A percentile compares a stretch with the other conserved stretches of the same genome.
Conservation (phyloP, 129 eudicot species). For the carrot (Daucus carota) region DNA sequence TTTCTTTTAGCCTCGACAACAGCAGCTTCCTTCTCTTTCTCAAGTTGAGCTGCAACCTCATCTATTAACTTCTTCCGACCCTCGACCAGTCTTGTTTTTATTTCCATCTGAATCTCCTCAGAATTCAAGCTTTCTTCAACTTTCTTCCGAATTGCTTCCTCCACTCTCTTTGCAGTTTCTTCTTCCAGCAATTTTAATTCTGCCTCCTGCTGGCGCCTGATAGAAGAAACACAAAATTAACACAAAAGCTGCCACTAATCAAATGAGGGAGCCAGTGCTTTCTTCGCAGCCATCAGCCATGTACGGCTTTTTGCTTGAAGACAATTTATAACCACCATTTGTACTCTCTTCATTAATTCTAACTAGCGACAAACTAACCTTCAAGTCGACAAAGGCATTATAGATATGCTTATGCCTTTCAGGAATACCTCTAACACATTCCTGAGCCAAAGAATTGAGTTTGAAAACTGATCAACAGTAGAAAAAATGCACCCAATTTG, state of each 20-base stretch:
- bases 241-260: conserved; percentile 9
- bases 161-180: conserved; percentile 93
- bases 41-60: conserved; percentile 87
- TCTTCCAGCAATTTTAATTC: conserved; percentile 77
- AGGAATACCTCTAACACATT: conserved; percentile 85
- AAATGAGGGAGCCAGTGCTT: conserved; percentile 12
- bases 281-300: conserved; percentile 7
- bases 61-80: conserved; percentile 65
- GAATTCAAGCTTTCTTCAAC: conserved; percentile 70
- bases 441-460: conserved; percentile 80
- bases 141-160: conserved; percentile 59
- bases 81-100: conserved; percentile 56
- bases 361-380: conserved; percentile 67
- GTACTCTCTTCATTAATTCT: conserved; percentile 15
- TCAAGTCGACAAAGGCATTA: conserved; percentile 54
- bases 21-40: conserved; percentile 91
- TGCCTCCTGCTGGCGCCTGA: conserved; percentile 85
- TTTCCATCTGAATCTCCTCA: conserved; percentile 65
- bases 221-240: conserved; percentile 19
- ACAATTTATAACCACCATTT: conserved; percentile 13
- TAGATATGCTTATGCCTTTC: conserved; percentile 60
- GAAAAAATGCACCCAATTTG: conserved; percentile 72
- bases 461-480: conserved; percentile 75
- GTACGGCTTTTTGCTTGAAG: conserved; percentile 9
- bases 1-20: conserved; percentile 59